A percentile compares a stretch with the other conserved stretches of the same genome.
Conservation (phyloP, 2,329 filamentous ascomycete species). For the Canariomyces notabilis region DNA sequence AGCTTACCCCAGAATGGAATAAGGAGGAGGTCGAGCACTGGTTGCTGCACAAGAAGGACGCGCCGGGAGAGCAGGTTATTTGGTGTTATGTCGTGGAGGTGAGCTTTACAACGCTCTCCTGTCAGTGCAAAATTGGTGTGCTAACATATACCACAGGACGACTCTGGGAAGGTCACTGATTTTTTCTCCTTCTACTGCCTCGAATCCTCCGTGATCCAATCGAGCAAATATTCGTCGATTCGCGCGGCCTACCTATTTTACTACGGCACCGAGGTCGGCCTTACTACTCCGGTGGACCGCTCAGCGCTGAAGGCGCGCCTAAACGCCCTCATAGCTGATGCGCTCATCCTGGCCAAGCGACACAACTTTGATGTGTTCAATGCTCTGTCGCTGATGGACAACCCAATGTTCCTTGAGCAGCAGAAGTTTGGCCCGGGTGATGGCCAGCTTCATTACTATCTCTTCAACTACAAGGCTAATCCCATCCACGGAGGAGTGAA, state of each 20-base stretch:
- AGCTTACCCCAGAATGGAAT: conserved; percentile 77
- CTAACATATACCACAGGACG: conserved; percentile 35
- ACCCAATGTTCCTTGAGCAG: conserved; percentile 84
- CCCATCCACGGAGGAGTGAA: conserved; percentile 84
- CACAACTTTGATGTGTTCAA: conserved; percentile 93
- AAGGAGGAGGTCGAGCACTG: conserved; percentile 82
- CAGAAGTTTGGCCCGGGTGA: conserved; percentile 95
- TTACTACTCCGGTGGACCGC: conserved; percentile 51
- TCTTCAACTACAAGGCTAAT: conserved; percentile 92
- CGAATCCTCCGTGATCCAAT: conserved; percentile 85
- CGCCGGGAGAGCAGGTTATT: conserved; percentile 70
- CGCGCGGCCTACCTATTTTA: conserved; percentile 96
- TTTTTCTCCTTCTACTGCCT: conserved; percentile 97
- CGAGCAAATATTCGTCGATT: conserved; percentile 71
- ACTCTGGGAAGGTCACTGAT: conserved; percentile 80
- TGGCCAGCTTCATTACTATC: conserved; percentile 91
- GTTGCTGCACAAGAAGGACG: conserved; percentile 67
- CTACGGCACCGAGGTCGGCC: conserved; percentile 80
- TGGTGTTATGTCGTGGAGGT: conserved; percentile 91
- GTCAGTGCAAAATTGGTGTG: background rate
- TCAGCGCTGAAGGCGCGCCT: conserved; percentile 69
- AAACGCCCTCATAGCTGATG: conserved; percentile 75
- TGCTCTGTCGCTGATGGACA: conserved; percentile 87
- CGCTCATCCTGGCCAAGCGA: conserved; percentile 80
- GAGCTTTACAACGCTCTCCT: conserved; percentile 19